A percentile compares a stretch with the other conserved stretches of the same genome.
phyloP scores from a whole-genome alignment of 2,329 filamentous ascomycete species.

The Stagonosporopsis vannaccii region DNA sequence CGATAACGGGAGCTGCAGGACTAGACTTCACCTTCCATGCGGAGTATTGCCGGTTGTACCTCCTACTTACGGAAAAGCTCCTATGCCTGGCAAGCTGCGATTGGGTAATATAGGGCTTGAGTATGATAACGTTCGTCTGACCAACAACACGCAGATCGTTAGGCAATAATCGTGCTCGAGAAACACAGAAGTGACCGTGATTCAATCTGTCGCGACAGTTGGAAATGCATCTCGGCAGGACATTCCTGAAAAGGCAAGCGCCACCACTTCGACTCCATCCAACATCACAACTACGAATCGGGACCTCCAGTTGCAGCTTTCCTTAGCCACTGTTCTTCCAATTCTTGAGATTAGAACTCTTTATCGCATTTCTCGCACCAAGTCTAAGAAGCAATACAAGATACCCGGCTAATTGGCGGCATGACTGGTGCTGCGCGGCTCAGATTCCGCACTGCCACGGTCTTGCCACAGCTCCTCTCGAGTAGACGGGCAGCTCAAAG shows the following conservation, averaged over 20 bases:
- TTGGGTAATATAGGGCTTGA: not conserved
- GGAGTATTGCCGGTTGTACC: conserved; percentile 16
- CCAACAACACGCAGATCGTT: not conserved
- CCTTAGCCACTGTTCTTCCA: not conserved
- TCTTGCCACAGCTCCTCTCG: too few species aligned
- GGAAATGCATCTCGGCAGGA: not conserved
- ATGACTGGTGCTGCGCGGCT: not conserved
- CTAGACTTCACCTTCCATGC: not conserved
- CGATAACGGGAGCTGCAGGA: conserved; percentile 7
- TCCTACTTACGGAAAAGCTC: conserved; percentile 9
- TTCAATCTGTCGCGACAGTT: not conserved
- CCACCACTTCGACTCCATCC: not conserved
- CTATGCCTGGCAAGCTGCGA: not conserved
- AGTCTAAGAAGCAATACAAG: not conserved
- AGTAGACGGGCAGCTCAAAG: not conserved
- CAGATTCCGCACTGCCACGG: too few species aligned
- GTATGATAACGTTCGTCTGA: not conserved
- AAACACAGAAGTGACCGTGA: not conserved
- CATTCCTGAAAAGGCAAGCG: conserved; percentile 7
- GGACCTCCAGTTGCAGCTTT: not conserved
- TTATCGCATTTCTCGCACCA: not conserved
- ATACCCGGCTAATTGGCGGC: not conserved
- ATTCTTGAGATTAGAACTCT: not conserved
- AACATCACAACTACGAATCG: not conserved
- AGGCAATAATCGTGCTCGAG: not conserved